Evolutionary conservation across 345 rosid species (phyloP).

Genomic region (Iberis pinnata): DNA sequence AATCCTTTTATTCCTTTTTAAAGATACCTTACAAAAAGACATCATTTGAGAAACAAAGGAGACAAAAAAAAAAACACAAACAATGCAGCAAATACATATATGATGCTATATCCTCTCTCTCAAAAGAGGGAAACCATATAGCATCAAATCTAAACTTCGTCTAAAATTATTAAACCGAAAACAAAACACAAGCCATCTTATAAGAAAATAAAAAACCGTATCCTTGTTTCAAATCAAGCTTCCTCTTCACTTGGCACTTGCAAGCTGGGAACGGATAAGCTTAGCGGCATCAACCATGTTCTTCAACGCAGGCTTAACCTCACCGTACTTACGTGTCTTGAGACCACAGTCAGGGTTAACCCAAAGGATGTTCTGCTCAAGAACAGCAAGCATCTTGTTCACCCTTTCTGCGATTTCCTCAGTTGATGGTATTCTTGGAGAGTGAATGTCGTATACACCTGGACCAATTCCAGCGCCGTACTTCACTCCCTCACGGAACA

Average conservation of each 20-base stretch:
- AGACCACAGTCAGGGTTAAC: conserved; percentile 99
- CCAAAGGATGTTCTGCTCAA: conserved; percentile 91
- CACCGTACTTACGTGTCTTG: conserved; percentile 85
- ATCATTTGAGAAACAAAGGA: conserved; percentile 15
- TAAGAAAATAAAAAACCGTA: conserved; percentile 4
- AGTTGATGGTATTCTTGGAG: conserved; percentile 89
- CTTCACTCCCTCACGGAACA: conserved; percentile 97
- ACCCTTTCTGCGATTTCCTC: conserved; percentile 96
- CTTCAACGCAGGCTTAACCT: conserved; percentile 82
- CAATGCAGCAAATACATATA: conserved; percentile 10
- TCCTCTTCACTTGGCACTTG: conserved; percentile 69
- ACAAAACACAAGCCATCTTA: conserved; percentile 10
- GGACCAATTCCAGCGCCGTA: conserved; percentile 99
- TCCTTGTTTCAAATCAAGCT: neutral
- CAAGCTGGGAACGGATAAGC: conserved; percentile 85
- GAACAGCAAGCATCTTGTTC: conserved; percentile 98
- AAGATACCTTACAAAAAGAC: conserved; percentile 18
- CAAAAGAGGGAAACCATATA: conserved; percentile 18
- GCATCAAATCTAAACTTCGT: conserved; percentile 26
- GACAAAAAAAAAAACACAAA: neutral
- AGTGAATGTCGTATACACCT: conserved; percentile 95
- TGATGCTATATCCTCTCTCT: conserved; percentile 9
- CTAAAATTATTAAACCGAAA: conserved; percentile 26
- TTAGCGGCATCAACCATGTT: conserved; percentile 96
- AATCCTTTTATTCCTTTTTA: conserved; percentile 19